Percentiles rank a stretch among this genome's conserved stretches.
phyloP scores from a whole-genome alignment of 2,329 filamentous ascomycete genomes.

The Fusarium subtropicale region DNA sequence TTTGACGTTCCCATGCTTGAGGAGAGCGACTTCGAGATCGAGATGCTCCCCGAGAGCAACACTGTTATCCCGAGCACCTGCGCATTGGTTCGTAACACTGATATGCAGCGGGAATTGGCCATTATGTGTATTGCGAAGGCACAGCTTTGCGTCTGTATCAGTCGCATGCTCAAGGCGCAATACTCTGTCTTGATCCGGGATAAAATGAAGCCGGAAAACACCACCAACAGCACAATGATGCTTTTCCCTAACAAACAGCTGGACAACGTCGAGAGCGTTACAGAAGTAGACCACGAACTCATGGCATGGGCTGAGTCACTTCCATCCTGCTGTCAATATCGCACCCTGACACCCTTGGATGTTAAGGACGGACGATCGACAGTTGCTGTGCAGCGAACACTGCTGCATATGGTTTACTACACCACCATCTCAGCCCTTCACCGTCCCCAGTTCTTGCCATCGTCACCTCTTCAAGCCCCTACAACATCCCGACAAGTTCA shows the following conservation, averaged over 20 bases:
- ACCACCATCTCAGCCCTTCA: constrained; percentile 92
- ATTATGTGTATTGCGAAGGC: constrained; percentile 93
- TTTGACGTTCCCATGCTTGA: constrained; percentile 93
- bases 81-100: constrained; percentile 74
- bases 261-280: constrained; percentile 83
- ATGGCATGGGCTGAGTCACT: constrained; percentile 80
- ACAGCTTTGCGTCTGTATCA: constrained; percentile 88
- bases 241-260: constrained; percentile 88
- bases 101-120: constrained; percentile 82
- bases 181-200: constrained; percentile 92
- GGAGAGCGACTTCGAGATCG: constrained; percentile 85
- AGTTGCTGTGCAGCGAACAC: constrained; percentile 78
- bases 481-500: constrained; percentile 75
- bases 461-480: constrained; percentile 66
- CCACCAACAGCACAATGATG: constrained; percentile 85
- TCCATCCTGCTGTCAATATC: constrained; percentile 77
- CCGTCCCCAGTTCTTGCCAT: constrained; percentile 88
- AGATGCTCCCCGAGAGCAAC: constrained; percentile 73
- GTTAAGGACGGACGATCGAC: constrained; percentile 70
- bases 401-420: constrained; percentile 93
- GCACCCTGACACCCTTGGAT: constrained; percentile 65
- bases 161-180: constrained; percentile 88
- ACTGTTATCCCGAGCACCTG: constrained; percentile 77
- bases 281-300: constrained; percentile 81
- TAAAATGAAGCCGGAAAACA: constrained; percentile 80